phyloP scores from a whole-genome alignment of 2,329 filamentous ascomycete genomes.

The Scopulariopsis brevicaulis region DNA sequence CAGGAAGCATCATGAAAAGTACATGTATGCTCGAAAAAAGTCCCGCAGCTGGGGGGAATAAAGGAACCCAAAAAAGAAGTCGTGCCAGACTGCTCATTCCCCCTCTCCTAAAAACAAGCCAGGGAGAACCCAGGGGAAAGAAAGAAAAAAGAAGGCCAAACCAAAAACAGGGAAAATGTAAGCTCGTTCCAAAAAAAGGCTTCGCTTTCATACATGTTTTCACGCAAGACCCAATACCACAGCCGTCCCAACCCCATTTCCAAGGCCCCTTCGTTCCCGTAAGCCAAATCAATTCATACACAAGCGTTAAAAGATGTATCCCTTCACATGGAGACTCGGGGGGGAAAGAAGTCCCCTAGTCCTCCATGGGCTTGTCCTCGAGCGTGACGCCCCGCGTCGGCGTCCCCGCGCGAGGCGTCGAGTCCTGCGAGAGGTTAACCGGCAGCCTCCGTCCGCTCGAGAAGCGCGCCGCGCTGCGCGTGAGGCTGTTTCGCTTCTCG shows the following conservation, averaged over 20 bases:
- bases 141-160: slow-evolving; percentile 8
- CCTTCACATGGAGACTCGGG: not conserved
- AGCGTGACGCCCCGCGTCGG: slow-evolving; percentile 31
- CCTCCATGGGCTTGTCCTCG: slow-evolving; percentile 40
- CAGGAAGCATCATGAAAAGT: not conserved
- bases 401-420: not conserved
- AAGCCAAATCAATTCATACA: slow-evolving; percentile 14
- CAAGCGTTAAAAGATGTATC: slow-evolving; percentile 22
- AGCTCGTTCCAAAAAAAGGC: not conserved
- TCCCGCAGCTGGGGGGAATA: not conserved
- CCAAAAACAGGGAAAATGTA: not conserved
- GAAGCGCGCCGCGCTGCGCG: slow-evolving; percentile 38
- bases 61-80: not conserved
- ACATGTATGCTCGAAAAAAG: not conserved
- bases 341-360: slow-evolving; percentile 10
- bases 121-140: not conserved
- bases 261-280: not conserved
- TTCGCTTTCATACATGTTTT: slow-evolving; percentile 1
- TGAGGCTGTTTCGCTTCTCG: slow-evolving; percentile 56
- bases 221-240: not conserved
- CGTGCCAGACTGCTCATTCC: not conserved
- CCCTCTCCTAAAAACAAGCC: not conserved
- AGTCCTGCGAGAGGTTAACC: not conserved
- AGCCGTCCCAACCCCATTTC: not conserved
- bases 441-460: slow-evolving; percentile 29